A percentile compares a stretch with the other conserved stretches of the same genome.
These are phyloP conservation scores for Nectriaceae sp. DNA, from an alignment of 2,329 filamentous ascomycete species.

Conservation along the genomic window DNA sequence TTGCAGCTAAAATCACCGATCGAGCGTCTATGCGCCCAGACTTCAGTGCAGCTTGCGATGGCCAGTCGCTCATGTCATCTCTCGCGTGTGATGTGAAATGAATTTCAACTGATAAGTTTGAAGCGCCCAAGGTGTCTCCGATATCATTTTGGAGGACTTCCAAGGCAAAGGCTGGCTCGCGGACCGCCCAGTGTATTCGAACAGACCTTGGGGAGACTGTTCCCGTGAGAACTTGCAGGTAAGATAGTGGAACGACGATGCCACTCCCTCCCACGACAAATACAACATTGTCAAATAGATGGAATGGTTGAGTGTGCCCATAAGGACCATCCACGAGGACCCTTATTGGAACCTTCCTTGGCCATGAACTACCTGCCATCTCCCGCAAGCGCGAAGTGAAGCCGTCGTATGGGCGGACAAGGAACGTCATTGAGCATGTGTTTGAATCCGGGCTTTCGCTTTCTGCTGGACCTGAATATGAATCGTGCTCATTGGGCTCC, in stretches of 20 bases:
- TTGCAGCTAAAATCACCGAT: constrained; percentile 32
- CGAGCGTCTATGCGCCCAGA: constrained; percentile 36
- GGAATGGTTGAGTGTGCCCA: constrained; percentile 40
- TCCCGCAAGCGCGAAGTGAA: constrained; percentile 43
- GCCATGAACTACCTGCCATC: constrained; percentile 26
- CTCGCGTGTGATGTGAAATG: constrained; percentile 34
- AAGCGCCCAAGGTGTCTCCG: constrained; percentile 25
- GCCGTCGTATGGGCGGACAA: constrained; percentile 48
- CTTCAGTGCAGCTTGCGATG: constrained; percentile 17
- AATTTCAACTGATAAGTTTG: constrained; percentile 37
- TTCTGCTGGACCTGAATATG: not conserved
- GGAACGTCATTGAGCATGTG: constrained; percentile 37
- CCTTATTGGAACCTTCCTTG: constrained; percentile 29
- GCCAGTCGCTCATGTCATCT: constrained; percentile 11
- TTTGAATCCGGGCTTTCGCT: constrained; percentile 1
- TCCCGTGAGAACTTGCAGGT: constrained; percentile 33
- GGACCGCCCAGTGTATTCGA: constrained; percentile 45
- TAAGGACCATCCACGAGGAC: constrained; percentile 49
- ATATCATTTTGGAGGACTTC: constrained; percentile 39
- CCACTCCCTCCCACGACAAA: constrained; percentile 50
- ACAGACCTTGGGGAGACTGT: constrained; percentile 29
- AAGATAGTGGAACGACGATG: constrained; percentile 44
- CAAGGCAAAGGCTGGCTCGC: constrained; percentile 40
- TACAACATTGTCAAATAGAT: constrained; percentile 40
- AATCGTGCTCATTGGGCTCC: constrained; percentile 8